Percentiles rank a stretch among this genome's conserved stretches.
These are phyloP conservation scores for Boletellus deceptivus DNA, from an alignment of 1,284 basidiomycete species.

Conservation along the genomic window DNA sequence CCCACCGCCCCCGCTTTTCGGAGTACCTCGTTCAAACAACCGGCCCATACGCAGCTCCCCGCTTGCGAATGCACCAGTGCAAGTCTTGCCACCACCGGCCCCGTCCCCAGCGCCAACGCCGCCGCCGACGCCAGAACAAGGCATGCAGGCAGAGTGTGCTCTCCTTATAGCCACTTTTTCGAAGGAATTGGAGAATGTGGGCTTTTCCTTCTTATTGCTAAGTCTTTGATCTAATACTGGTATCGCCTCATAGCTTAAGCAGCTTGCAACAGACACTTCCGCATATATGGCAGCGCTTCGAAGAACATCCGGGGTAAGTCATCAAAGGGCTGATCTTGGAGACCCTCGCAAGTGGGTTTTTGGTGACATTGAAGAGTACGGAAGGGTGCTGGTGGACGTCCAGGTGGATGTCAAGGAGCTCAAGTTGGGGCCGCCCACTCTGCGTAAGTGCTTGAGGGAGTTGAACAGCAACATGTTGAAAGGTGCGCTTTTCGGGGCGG, in stretches of 20 bases:
- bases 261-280: constrained; percentile 35
- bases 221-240: background rate
- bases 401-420: constrained; percentile 52
- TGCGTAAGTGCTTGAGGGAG: constrained; percentile 47
- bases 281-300: constrained; percentile 34
- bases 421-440: constrained; percentile 42
- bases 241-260: constrained; percentile 39
- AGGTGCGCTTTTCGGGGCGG: constrained; percentile 41
- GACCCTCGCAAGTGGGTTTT: constrained; percentile 53
- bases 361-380: constrained; percentile 52
- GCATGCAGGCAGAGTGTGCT: constrained; percentile 61
- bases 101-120: constrained; percentile 16
- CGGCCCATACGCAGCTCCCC: constrained; percentile 63
- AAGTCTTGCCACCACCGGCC: background rate
- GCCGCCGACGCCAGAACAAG: constrained; percentile 43
- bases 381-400: constrained; percentile 45
- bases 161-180: constrained; percentile 42
- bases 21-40: constrained; percentile 49
- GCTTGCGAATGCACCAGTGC: constrained; percentile 41
- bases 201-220: background rate
- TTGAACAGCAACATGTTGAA: constrained; percentile 65
- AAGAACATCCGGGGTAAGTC: constrained; percentile 39
- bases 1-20: constrained; percentile 31
- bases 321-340: constrained; percentile 45
- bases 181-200: constrained; percentile 56